A percentile compares a stretch with the other conserved stretches of the same genome.
Conservation (phyloP, 306 rosid genomes). For the Vicia faba region DNA sequence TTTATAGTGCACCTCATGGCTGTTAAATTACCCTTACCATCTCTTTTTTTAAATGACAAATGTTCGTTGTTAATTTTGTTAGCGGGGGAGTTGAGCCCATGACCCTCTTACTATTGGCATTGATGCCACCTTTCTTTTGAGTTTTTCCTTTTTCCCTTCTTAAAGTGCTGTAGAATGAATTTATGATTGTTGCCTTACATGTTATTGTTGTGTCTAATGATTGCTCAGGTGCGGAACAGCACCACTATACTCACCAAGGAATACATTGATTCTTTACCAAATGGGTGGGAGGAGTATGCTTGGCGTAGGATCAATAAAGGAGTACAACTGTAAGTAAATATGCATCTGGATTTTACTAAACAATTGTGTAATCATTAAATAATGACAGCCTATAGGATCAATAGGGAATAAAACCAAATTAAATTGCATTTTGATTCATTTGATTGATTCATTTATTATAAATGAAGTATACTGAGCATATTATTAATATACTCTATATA, state of each 20-base stretch:
- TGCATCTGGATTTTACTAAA: conserved; percentile 24
- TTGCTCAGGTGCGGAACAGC: conserved; percentile 93
- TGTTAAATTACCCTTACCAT: conserved; percentile 9
- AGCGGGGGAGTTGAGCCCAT: no score
- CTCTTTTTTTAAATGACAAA: neutral
- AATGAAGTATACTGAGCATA: conserved; percentile 13
- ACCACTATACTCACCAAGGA: conserved; percentile 91
- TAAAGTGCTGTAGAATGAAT: conserved; percentile 10
- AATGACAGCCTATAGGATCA: neutral
- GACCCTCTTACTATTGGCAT: neutral
- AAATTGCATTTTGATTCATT: conserved; percentile 13
- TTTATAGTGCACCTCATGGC: neutral
- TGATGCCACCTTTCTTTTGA: conserved; percentile 9
- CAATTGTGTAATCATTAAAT: conserved; percentile 21
- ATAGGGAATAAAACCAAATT: conserved; percentile 13
- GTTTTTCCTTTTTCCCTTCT: neutral
- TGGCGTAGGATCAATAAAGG: conserved; percentile 99
- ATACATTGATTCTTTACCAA: conserved; percentile 88
- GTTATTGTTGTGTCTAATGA: conserved; percentile 51
- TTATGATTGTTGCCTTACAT: conserved; percentile 45
- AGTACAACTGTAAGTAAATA: conserved; percentile 67
- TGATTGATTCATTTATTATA: conserved; percentile 27
- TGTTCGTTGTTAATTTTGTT: no score
- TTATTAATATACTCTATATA: conserved; percentile 1
- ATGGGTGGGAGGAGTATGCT: conserved; percentile 98